Base-by-base conservation (phyloP, 164 flowering plant species). In the Houttuynia cordata region DNA sequence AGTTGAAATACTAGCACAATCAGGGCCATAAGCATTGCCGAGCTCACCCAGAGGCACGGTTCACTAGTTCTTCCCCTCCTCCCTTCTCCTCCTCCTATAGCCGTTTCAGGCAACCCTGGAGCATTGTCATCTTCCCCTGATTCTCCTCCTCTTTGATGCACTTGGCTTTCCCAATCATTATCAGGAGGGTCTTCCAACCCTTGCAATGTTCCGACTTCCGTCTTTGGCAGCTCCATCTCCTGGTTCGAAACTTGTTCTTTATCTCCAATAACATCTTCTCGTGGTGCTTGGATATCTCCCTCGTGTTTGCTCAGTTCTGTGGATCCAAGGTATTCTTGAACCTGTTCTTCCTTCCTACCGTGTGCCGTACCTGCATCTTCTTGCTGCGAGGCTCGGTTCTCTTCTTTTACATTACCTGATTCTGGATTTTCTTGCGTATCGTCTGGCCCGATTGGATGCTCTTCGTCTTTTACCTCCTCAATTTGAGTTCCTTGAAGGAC, bases 381-480 rank as follows among this genome's bases (percentile, higher is more conserved):
- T 14, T 14, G 49, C 49, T 10, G 4, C 17, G 12, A 12, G 12
- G 12, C 49, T 42, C 49, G 1, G 10, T 42, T 10, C 49, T 42
- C 14, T 42, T 14, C 49, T 10, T 42, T 12, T 10, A 42, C 17
- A 10, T 42, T 42, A 42, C 49, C 37, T 30, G 37, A 30, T 30
- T 30, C 37, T 30, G 37, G 55, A 5, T n/a, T 52, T 52, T 52
- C 55, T 52, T 12, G n/a, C 22, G 5, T 22, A 17, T n/a, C 17
- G 1, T 22, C 55, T 52, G n/a, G 15, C 9, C 17, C 61, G 17
- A n/a, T 57, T 15, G 4, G 51, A 23, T 20, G 54, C 55, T 53
- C 71, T 50, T 70, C 74, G 21, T 76, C 78, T 24, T 67, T 59
- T 40, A 79, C 74, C 69, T 84, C 86, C 64, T 70, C 78, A 61